Evolutionary conservation across 148 eudicot species (phyloP).

Genomic region (Diospyros kaki): DNA sequence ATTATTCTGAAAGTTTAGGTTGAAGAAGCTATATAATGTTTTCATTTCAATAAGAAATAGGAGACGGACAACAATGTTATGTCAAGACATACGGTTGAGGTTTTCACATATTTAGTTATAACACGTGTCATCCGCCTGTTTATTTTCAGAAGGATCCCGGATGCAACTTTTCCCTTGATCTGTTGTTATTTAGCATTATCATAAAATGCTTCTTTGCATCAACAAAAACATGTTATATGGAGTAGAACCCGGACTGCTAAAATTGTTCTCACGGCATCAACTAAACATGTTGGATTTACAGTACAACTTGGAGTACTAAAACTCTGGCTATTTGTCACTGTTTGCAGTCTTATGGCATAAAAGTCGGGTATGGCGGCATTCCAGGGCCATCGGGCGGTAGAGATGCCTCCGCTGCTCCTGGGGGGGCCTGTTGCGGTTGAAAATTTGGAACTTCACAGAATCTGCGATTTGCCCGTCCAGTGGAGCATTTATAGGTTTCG

Average conservation of each 20-base stretch:
- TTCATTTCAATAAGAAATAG: not conserved
- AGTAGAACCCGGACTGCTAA: too few species aligned
- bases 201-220: not conserved
- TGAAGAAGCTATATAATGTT: not conserved
- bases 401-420: slow-evolving; percentile 67
- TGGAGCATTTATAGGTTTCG: slow-evolving; percentile 1
- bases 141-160: not conserved
- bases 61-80: not conserved
- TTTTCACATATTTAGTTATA: not conserved
- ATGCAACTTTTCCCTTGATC: too few species aligned
- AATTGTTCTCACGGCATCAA: too few species aligned
- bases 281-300: not conserved
- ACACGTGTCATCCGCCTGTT: not conserved
- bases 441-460: not conserved
- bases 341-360: slow-evolving; percentile 82
- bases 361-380: slow-evolving; percentile 91
- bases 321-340: not conserved
- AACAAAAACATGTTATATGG: too few species aligned
- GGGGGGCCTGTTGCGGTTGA: slow-evolving; percentile 71
- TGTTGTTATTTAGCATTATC: not conserved
- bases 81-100: not conserved
- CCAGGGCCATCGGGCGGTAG: slow-evolving; percentile 74
- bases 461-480: not conserved
- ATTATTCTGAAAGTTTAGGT: not conserved
- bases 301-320: not conserved